A percentile compares a stretch with the other conserved stretches of the same genome.
Conservation (phyloP, 2,329 filamentous ascomycete species). For the Drechslerella dactyloides region DNA sequence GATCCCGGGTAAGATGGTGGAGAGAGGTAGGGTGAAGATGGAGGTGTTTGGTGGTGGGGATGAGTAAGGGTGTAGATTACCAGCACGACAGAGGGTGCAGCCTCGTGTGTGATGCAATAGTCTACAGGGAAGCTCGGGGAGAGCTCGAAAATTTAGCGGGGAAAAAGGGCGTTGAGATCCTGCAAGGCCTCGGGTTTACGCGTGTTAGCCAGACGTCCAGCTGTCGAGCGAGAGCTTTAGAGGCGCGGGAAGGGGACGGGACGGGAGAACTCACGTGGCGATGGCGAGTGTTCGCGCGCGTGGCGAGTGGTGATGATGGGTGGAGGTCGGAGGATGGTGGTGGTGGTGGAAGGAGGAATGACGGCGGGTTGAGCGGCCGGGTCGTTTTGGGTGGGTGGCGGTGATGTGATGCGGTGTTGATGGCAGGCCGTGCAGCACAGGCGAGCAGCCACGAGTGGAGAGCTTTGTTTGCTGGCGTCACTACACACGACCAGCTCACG, state of each 20-base stretch:
- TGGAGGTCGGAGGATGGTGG: background rate
- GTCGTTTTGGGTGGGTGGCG: background rate
- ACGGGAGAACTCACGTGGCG: constrained; percentile 20
- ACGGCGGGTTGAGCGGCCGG: constrained; percentile 2
- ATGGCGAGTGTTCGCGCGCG: background rate
- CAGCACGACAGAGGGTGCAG: constrained; percentile 49
- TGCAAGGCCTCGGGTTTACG: constrained; percentile 28
- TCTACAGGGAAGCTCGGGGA: constrained; percentile 35
- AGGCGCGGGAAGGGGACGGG: background rate
- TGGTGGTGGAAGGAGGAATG: constrained; percentile 20
- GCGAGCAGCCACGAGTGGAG: background rate
- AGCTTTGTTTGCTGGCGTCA: background rate
- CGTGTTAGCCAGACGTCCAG: constrained; percentile 32
- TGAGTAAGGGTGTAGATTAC: constrained; percentile 22
- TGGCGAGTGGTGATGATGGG: constrained; percentile 11
- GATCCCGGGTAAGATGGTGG: constrained; percentile 9
- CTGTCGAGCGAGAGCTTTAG: background rate
- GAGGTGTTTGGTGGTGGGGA: constrained; percentile 11
- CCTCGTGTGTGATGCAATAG: constrained; percentile 51
- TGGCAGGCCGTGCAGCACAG: constrained; percentile 12
- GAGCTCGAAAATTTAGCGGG: constrained; percentile 51
- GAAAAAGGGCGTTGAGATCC: constrained; percentile 38
- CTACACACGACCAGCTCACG: background rate
- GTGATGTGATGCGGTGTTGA: constrained; percentile 18
- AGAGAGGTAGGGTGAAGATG: constrained; percentile 3